These are phyloP conservation scores for Diplodia mutila DNA, from an alignment of 2,329 filamentous ascomycete genomes.

Conservation along the genomic window DNA sequence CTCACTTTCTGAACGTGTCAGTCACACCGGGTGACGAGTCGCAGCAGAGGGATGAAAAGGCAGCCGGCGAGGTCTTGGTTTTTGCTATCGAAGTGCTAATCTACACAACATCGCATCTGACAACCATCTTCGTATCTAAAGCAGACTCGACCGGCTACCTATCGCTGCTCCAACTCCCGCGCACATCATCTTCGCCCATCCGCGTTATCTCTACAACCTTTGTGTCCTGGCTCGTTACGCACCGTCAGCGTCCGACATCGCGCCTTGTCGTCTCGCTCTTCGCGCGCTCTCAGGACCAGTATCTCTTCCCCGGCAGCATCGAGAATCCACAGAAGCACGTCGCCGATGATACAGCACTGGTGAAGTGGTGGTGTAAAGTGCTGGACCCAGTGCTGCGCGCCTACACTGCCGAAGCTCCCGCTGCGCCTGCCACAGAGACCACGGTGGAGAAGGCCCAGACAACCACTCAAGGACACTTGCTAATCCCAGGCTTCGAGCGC, in stretches of 20 bases:
- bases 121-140: constrained; percentile 92
- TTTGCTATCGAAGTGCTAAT: constrained; percentile 87
- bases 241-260: constrained; percentile 65
- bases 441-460: constrained; percentile 33
- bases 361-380: constrained; percentile 95
- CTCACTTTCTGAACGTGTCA: constrained; percentile 72
- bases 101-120: constrained; percentile 77
- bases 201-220: constrained; percentile 75
- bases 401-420: constrained; percentile 46
- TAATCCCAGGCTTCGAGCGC: constrained; percentile 84
- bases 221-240: constrained; percentile 71
- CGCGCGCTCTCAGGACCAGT: constrained; percentile 88
- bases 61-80: constrained; percentile 63
- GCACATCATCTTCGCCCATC: constrained; percentile 64
- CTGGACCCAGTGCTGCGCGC: constrained; percentile 72
- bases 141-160: constrained; percentile 94
- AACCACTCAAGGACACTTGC: constrained; percentile 73
- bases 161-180: constrained; percentile 62
- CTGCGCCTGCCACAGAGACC: constrained; percentile 29
- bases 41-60: not conserved
- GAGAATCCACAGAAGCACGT: constrained; percentile 88
- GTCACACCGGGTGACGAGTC: constrained; percentile 40
- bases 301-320: constrained; percentile 90
- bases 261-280: constrained; percentile 86
- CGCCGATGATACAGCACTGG: constrained; percentile 83